Conservation (phyloP, 768 basidiomycete genomes). For the Chlorophyllum brunneum region DNA sequence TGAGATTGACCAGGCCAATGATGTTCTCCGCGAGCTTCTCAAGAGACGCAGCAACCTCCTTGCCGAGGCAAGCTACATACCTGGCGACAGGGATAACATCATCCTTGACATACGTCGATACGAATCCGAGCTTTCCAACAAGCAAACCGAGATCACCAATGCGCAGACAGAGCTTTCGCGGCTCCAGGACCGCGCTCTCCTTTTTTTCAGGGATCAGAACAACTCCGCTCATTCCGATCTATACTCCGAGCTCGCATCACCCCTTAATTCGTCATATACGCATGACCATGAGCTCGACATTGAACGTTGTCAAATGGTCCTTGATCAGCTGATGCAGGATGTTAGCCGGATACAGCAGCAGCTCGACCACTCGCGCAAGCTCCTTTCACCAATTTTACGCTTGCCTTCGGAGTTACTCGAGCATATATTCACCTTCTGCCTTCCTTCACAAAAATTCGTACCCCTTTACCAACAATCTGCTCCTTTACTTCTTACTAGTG, state of each 20-base stretch:
- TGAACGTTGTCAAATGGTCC: not conserved
- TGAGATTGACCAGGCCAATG: conserved; percentile 13
- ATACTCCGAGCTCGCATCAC: not conserved
- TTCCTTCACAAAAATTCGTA: conserved; percentile 11
- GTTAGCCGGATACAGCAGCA: conserved; percentile 2
- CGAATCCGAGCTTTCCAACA: conserved; percentile 5
- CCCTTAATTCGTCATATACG: not conserved
- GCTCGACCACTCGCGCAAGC: conserved; percentile 13
- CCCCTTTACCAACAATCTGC: conserved; percentile 7
- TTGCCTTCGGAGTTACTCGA: conserved; percentile 6
- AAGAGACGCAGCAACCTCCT: conserved; percentile 11
- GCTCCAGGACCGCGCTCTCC: not conserved
- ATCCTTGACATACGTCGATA: conserved; percentile 1
- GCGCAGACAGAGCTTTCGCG: conserved; percentile 2
- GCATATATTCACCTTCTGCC: conserved; percentile 11
- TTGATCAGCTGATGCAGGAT: conserved; percentile 3
- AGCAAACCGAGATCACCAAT: conserved; percentile 2
- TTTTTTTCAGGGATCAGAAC: not conserved
- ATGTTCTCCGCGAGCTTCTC: conserved; percentile 11
- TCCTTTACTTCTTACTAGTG: conserved; percentile 13
- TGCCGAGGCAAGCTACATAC: conserved; percentile 10
- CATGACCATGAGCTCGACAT: conserved; percentile 4
- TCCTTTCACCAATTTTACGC: conserved; percentile 10
- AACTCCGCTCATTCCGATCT: not conserved
- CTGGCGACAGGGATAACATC: conserved; percentile 10